Evolutionary conservation across 371 early-diverging fungal genomes (phyloP), one percentile per base, ranked within the genome.

Genomic region (Mortierella sp.): DNA sequence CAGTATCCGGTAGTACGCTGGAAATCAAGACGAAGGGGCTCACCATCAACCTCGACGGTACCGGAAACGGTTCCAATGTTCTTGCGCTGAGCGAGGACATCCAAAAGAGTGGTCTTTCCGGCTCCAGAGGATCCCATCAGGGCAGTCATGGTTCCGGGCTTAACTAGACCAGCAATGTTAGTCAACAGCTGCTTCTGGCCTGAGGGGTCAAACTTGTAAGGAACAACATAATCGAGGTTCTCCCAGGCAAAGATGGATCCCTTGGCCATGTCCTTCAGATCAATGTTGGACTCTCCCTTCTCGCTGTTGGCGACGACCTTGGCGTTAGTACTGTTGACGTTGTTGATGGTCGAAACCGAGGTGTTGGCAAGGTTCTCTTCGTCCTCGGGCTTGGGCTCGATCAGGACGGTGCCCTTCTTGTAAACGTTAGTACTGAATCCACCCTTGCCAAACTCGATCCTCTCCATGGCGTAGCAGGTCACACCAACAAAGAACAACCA

Each of bases 81-180:
- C 89, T 95, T 95, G 79, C 96, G 93, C 80, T 91, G 91, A 45
- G 96, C 94, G 38, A 96, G 88, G 0, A 96, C 91, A 88, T 98
- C 97, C 78, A 97, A 79, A 0, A 97, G 90, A 2, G 97, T 96
- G 0, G 97, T 95, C 88, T 98, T 98, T 71, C 98, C 98, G 55
- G 96, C 95, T 75, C 97, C 97, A 47, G 95, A 94, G 3, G 95
- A 92, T 26, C 97, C 97, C 95, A 97, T 94, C 24, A 97, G 82
- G 3, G 97, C 98, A 16, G 94, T 93, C 84, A 96, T 88, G 38
- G 91, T 90, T 58, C 95, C 95, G 1, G 94, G 93, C 77, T 91
- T 91, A 79, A 94, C 88, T 14, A 76, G 75, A 45, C 89, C 88
- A 19, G 84, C 80, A 75, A 92, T 79, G 24, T 88, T 57, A 60